These are phyloP conservation scores for Phlegmacium glaucopus DNA, from an alignment of 768 basidiomycete genomes.

Conservation along the genomic window DNA sequence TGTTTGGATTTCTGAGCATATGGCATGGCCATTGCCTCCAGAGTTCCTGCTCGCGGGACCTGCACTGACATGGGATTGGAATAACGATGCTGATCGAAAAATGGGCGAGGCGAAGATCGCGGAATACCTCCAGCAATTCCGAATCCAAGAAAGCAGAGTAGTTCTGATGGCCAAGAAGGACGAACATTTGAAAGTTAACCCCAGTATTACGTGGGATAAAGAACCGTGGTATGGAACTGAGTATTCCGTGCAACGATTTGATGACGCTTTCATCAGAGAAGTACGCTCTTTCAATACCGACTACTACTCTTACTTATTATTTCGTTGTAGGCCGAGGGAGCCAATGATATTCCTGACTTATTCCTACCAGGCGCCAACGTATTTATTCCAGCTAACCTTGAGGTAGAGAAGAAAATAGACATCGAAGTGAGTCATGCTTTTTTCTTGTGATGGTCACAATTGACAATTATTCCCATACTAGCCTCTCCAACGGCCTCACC, in stretches of 20 bases:
- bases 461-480: slow-evolving; percentile 26
- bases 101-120: slow-evolving; percentile 48
- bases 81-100: slow-evolving; percentile 37
- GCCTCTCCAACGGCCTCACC: slow-evolving; percentile 72
- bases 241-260: slow-evolving; percentile 73
- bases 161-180: slow-evolving; percentile 79
- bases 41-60: slow-evolving; percentile 73
- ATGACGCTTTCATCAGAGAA: slow-evolving; percentile 56
- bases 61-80: slow-evolving; percentile 72
- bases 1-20: slow-evolving; percentile 65
- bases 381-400: slow-evolving; percentile 85
- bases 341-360: slow-evolving; percentile 65
- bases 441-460: neutral
- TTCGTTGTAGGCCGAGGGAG: slow-evolving; percentile 50
- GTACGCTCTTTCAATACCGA: slow-evolving; percentile 25
- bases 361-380: slow-evolving; percentile 82
- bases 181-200: slow-evolving; percentile 48
- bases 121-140: slow-evolving; percentile 59
- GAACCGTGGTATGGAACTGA: slow-evolving; percentile 94
- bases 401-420: slow-evolving; percentile 75
- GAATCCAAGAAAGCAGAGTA: slow-evolving; percentile 57
- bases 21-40: slow-evolving; percentile 80
- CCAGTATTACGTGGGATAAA: slow-evolving; percentile 52
- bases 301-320: slow-evolving; percentile 1
- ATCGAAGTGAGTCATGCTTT: slow-evolving; percentile 43